phyloP scores from a whole-genome alignment of 345 rosid species.

The Adansonia digitata region DNA sequence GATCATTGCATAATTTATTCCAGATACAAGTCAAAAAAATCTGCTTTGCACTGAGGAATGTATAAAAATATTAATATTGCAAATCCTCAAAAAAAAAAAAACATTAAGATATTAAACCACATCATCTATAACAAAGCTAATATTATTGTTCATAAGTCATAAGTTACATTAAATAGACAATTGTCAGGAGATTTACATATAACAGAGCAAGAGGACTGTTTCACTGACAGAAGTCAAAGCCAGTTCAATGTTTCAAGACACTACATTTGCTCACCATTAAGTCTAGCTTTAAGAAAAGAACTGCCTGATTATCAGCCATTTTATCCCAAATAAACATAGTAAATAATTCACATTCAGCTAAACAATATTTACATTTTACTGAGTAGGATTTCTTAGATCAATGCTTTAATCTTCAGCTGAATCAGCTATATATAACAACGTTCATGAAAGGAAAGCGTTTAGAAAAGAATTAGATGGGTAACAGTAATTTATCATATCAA shows the following conservation, averaged over 20 bases:
- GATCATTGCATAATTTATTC: background rate
- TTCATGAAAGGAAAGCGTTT: background rate
- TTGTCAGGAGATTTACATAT: no score
- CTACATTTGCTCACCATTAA: no score
- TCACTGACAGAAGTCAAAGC: background rate
- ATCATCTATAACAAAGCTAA: background rate
- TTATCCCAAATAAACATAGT: background rate
- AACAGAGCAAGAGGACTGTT: no score
- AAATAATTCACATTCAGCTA: background rate
- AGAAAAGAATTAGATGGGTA: background rate
- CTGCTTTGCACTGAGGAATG: background rate
- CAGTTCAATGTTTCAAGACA: background rate
- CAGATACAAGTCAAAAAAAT: constrained; percentile 2
- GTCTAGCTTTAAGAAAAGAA: background rate
- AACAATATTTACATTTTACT: background rate
- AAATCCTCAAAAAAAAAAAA: background rate
- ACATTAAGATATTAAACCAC: background rate
- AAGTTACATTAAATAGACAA: background rate
- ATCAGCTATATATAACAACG: background rate
- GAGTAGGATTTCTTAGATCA: background rate
- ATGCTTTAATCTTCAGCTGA: background rate
- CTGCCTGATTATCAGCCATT: background rate
- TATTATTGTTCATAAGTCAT: background rate
- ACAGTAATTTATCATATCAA: constrained; percentile 20
- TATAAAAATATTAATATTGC: background rate